Conservation (phyloP, 2,329 filamentous ascomycete species). For the Diaporthe humulicola region DNA sequence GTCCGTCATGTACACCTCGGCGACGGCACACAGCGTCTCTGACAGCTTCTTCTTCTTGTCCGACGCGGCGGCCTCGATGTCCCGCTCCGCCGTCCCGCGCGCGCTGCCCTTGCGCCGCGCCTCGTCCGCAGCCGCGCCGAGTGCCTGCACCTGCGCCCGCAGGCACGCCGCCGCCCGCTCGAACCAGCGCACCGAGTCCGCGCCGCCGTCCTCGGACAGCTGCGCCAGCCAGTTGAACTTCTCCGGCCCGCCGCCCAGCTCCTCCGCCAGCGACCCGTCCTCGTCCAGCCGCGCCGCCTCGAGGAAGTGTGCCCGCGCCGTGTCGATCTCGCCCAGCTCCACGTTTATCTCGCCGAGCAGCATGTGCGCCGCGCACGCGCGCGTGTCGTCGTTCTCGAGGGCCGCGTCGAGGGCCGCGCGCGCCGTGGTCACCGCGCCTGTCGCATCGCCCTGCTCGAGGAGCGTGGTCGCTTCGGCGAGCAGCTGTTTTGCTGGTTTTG, state of each 20-base stretch:
- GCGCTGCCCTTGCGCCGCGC: slow-evolving; percentile 52
- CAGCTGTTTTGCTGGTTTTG: slow-evolving; percentile 44
- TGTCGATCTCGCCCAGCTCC: slow-evolving; percentile 84
- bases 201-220: slow-evolving; percentile 79
- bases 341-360: slow-evolving; percentile 86
- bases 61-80: slow-evolving; percentile 76
- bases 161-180: slow-evolving; percentile 80
- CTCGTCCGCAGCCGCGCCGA: slow-evolving; percentile 60
- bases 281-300: slow-evolving; percentile 82
- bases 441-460: slow-evolving; percentile 52
- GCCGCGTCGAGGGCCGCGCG: slow-evolving; percentile 58
- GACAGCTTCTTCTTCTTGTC: slow-evolving; percentile 86
- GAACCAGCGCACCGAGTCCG: slow-evolving; percentile 76
- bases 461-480: slow-evolving; percentile 49
- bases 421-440: slow-evolving; percentile 50
- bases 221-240: slow-evolving; percentile 97
- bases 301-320: slow-evolving; percentile 79
- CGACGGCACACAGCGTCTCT: slow-evolving; percentile 92
- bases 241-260: slow-evolving; percentile 85
- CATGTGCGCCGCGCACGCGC: slow-evolving; percentile 70
- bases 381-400: slow-evolving; percentile 65
- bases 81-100: slow-evolving; percentile 50
- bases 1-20: slow-evolving; percentile 99
- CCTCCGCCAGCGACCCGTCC: slow-evolving; percentile 78
- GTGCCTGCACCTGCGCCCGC: slow-evolving; percentile 75